Evolutionary conservation across 2,329 filamentous ascomycete genomes (phyloP).

Genomic region (Diplodia scrobiculata): DNA sequence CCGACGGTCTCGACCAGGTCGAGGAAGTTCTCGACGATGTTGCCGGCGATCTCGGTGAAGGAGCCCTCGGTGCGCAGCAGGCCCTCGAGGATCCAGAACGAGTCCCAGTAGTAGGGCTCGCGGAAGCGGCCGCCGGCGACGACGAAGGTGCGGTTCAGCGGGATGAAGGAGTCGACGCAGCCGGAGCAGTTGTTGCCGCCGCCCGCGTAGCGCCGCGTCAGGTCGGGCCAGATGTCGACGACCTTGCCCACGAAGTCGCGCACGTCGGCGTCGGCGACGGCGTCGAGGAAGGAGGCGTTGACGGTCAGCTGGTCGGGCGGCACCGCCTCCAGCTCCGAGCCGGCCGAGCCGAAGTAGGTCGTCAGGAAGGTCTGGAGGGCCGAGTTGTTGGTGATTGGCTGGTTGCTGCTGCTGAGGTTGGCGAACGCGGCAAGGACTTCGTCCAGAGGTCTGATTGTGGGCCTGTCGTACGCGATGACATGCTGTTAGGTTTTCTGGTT

Average conservation of each 20-base stretch:
- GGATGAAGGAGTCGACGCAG: slow-evolving; percentile 67
- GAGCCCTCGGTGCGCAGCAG: slow-evolving; percentile 65
- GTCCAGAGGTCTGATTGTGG: slow-evolving; percentile 60
- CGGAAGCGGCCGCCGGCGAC: slow-evolving; percentile 71
- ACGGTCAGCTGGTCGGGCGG: slow-evolving; percentile 56
- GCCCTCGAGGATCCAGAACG: slow-evolving; percentile 68
- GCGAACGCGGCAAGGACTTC: slow-evolving; percentile 65
- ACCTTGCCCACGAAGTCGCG: slow-evolving; percentile 64
- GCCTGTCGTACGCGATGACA: slow-evolving; percentile 47
- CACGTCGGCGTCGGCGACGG: slow-evolving; percentile 60
- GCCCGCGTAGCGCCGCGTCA: slow-evolving; percentile 62
- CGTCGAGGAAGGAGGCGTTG: slow-evolving; percentile 60
- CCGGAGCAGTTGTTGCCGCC: slow-evolving; percentile 54
- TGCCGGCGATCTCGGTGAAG: slow-evolving; percentile 64
- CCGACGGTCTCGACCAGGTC: slow-evolving; percentile 66
- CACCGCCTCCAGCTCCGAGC: slow-evolving; percentile 62
- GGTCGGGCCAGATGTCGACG: slow-evolving; percentile 69
- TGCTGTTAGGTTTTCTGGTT: too few species aligned
- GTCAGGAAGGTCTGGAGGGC: slow-evolving; percentile 63
- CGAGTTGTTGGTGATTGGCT: slow-evolving; percentile 65
- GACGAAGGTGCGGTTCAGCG: slow-evolving; percentile 68
- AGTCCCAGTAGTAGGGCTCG: slow-evolving; percentile 72
- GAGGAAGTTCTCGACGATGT: slow-evolving; percentile 70
- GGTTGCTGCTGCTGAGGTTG: slow-evolving; percentile 50
- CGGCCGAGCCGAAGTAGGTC: slow-evolving; percentile 65